Evolutionary conservation across 225 moss, liverwort and hornwort species (phyloP).

Genomic region (Polytrichum formosum): DNA sequence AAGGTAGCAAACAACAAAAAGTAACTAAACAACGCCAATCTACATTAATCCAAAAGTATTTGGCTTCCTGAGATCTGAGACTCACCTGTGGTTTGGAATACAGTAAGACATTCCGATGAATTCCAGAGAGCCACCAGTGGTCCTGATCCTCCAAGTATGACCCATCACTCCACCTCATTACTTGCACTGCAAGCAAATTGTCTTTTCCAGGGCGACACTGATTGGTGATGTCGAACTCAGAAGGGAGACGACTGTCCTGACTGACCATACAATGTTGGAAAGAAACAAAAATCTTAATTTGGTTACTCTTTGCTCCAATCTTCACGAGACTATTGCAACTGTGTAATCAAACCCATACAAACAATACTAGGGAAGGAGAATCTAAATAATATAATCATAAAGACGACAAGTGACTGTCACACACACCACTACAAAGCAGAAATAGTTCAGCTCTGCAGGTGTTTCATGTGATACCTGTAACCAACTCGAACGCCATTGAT

Average conservation of each 20-base stretch:
- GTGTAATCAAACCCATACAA: too few species aligned
- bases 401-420: too few species aligned
- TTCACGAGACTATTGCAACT: too few species aligned
- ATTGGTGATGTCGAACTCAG: constrained; percentile 84
- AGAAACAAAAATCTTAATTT: too few species aligned
- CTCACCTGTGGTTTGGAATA: constrained; percentile 78
- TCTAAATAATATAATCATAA: background rate
- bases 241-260: constrained; percentile 93
- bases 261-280: constrained; percentile 25
- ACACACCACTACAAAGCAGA: too few species aligned
- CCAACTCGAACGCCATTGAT: constrained; percentile 77
- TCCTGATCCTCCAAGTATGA: constrained; percentile 99
- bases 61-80: constrained; percentile 1
- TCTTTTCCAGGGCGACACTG: constrained; percentile 50
- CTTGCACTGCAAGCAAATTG: constrained; percentile 89
- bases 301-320: too few species aligned
- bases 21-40: too few species aligned
- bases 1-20: too few species aligned
- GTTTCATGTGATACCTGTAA: constrained; percentile 57
- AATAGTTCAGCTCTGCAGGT: background rate
- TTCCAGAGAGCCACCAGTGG: constrained; percentile 99
- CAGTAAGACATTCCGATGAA: constrained; percentile 79
- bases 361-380: background rate
- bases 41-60: background rate
- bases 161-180: constrained; percentile 99